Conservation (phyloP, 2,329 filamentous ascomycete species). For the Ophiostoma sp. region DNA sequence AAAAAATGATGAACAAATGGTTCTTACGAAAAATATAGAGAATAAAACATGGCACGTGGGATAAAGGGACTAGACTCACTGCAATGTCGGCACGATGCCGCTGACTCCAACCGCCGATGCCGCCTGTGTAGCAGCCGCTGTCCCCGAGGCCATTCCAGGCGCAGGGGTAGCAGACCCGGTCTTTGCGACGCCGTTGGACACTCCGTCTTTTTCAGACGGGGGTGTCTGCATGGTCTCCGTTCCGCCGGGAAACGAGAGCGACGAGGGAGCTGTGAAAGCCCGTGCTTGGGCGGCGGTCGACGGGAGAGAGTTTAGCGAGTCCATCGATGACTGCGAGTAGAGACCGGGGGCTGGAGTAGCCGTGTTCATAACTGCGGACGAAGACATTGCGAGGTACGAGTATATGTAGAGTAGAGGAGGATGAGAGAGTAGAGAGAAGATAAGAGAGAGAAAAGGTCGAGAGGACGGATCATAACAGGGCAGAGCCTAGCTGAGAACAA, state of each 20-base stretch:
- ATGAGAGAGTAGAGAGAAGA: conserved; percentile 7
- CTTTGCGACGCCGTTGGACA: conserved; percentile 26
- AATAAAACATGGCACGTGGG: conserved; percentile 4
- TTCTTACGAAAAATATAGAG: conserved; percentile 23
- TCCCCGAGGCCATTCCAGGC: conserved; percentile 26
- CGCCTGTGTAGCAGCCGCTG: conserved; percentile 70
- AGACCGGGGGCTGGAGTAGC: conserved; percentile 25
- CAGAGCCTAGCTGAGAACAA: conserved; percentile 24
- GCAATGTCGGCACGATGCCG: conserved; percentile 88
- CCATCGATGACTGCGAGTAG: conserved; percentile 52
- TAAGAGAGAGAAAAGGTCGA: conserved; percentile 9
- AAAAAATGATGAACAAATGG: conserved; percentile 26
- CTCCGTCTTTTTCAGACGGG: conserved; percentile 28
- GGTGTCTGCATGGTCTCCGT: conserved; percentile 27
- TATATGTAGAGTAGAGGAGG: neutral
- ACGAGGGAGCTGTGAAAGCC: conserved; percentile 88
- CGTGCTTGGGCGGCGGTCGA: conserved; percentile 88
- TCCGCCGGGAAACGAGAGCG: conserved; percentile 77
- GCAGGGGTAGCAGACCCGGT: conserved; percentile 23
- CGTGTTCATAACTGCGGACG: conserved; percentile 24
- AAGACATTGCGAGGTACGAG: conserved; percentile 23
- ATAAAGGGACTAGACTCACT: conserved; percentile 62
- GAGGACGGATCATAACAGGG: conserved; percentile 13
- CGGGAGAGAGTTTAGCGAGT: conserved; percentile 87
- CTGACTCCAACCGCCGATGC: conserved; percentile 76